Evolutionary conservation across 805 yeast species (phyloP), one percentile per base, ranked within the genome.

Genomic region (Candida takata): DNA sequence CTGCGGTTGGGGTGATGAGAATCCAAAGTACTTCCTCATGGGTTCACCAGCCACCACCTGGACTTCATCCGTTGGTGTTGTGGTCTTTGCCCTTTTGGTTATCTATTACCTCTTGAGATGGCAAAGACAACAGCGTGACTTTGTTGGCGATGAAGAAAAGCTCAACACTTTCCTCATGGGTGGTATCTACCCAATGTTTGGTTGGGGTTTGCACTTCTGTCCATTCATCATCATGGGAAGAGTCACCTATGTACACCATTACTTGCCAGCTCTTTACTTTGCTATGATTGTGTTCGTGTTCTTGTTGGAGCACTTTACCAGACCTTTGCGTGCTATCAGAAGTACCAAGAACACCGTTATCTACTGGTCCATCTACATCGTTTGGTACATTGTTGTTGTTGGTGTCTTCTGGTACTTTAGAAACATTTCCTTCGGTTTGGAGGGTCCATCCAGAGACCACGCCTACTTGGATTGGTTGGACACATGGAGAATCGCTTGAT

Each of bases 181-280:
- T 41, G 92, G 87, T 47, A 59, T 81, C 30, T 76, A 77, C 51
- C 95, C 95, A 34, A 70, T 84, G 72, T 61, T 83, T 34, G 92
- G 85, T 10, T 84, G 90, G 87, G 77, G 83, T 25, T 65, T 82
- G 56, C 92, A 84, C 57, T 83, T 66, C 58, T 56, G 73, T 54
- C 90, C 95, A 21, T 84, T 84, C 48, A 72, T 76, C 23, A 65
- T 84, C 34, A 84, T 84, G 95, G 81, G 86, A 12, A 74, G 95
- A 68, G 92, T 84, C 47, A 81, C 90, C 0, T 84, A 84, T 51
- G 85, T 81, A 30, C 95, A 84, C 57, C 95, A 84, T 62, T 84
- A 84, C 58, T 65, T 82, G 52, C 95, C 95, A 32, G 88, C 92
- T 0, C 65, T 84, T 45, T 84, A 84, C 60, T 84, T 84, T 58